Conservation (phyloP, 495 filamentous ascomycete genomes). For the Tuber indicum region DNA sequence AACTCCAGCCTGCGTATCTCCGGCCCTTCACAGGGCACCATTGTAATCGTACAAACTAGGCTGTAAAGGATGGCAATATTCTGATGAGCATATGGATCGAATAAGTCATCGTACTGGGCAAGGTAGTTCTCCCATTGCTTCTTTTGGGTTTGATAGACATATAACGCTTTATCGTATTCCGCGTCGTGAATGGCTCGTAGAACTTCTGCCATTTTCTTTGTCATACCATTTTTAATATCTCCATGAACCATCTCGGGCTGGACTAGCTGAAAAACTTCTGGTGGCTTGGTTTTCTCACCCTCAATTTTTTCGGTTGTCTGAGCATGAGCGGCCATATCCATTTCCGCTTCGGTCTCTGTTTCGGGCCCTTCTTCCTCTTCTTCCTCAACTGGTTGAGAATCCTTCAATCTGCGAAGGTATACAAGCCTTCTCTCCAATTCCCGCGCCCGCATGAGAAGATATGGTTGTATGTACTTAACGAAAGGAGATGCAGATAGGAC, state of each 20-base stretch:
- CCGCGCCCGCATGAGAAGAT: conserved; percentile 81
- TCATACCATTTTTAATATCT: conserved; percentile 60
- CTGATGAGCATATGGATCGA: conserved; percentile 90
- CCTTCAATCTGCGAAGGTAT: conserved; percentile 71
- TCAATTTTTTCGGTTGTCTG: conserved; percentile 12
- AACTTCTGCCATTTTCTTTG: conserved; percentile 82
- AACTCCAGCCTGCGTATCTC: conserved; percentile 79
- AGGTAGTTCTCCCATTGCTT: conserved; percentile 92
- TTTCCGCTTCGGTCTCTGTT: conserved; percentile 29
- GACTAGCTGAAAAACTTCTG: conserved; percentile 75
- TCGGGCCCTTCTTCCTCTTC: conserved; percentile 39
- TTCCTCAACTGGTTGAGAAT: conserved; percentile 61
- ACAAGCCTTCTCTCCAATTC: conserved; percentile 78
- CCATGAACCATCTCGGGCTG: conserved; percentile 82
- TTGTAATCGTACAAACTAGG: conserved; percentile 80
- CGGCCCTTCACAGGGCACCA: conserved; percentile 85
- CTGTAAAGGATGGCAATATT: conserved; percentile 94
- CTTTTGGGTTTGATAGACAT: conserved; percentile 91
- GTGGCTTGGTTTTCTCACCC: conserved; percentile 26
- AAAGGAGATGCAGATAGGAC: conserved; percentile 95
- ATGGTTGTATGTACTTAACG: conserved; percentile 88
- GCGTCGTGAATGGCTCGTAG: conserved; percentile 89
- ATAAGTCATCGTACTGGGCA: conserved; percentile 71
- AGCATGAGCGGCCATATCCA: conserved; percentile 9
- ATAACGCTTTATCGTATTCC: conserved; percentile 89